Percentiles rank a stretch among this genome's conserved stretches.
phyloP scores from a whole-genome alignment of 768 basidiomycete genomes.

The Cantharellus anzutake region DNA sequence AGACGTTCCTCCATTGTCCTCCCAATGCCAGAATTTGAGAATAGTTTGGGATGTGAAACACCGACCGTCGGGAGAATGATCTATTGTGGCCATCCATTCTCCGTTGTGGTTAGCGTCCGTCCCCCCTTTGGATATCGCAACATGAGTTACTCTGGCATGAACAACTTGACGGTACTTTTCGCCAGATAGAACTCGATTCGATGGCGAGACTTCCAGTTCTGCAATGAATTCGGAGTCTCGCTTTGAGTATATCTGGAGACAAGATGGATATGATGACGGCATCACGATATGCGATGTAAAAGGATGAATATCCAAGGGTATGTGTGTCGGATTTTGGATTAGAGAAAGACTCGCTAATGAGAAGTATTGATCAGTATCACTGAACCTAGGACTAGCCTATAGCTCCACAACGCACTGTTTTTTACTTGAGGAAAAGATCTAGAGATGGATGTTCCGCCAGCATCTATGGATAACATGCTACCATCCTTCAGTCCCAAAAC shows the following conservation, averaged over 20 bases:
- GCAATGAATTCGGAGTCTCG: slow-evolving; percentile 46
- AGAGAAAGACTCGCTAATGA: no score
- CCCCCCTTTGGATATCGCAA: slow-evolving; percentile 31
- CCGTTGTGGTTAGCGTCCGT: slow-evolving; percentile 23
- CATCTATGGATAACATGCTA: slow-evolving; percentile 53
- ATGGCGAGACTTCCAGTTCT: slow-evolving; percentile 85
- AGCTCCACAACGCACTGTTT: slow-evolving; percentile 31
- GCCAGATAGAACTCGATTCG: slow-evolving; percentile 64
- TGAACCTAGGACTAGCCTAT: no score
- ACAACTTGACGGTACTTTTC: slow-evolving; percentile 60
- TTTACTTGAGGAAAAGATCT: slow-evolving; percentile 61
- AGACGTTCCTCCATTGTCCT: slow-evolving; percentile 29
- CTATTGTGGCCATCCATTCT: slow-evolving; percentile 85
- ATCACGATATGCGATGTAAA: slow-evolving; percentile 60
- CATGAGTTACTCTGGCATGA: slow-evolving; percentile 53
- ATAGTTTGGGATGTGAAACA: slow-evolving; percentile 48
- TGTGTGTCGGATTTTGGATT: slow-evolving; percentile 8
- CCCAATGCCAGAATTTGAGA: slow-evolving; percentile 87
- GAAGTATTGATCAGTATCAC: no score
- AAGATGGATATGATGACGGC: slow-evolving; percentile 86
- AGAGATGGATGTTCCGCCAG: slow-evolving; percentile 50
- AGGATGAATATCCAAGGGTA: slow-evolving; percentile 59
- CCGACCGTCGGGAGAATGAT: slow-evolving; percentile 49
- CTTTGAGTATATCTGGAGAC: slow-evolving; percentile 81
- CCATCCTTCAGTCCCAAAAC: slow-evolving; percentile 69